Evolutionary conservation across 345 rosid species (phyloP), one percentile per base, ranked within the genome.

Genomic region (Trapa incisa): DNA sequence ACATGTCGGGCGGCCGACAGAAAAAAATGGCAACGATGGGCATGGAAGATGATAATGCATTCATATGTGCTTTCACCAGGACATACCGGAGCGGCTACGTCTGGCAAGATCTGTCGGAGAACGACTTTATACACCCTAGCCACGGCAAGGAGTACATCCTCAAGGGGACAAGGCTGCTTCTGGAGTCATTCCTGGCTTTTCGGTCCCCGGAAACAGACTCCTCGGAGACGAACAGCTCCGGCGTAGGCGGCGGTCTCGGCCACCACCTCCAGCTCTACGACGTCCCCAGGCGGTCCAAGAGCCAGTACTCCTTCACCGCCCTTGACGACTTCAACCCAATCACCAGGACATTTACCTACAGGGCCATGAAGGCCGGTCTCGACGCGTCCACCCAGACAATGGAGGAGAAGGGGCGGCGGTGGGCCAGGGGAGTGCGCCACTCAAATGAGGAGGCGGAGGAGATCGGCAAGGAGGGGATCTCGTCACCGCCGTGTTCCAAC

Each of bases 91-190:
- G 76, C 57, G 88, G 87, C 42, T 87, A 73, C 72, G 88, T 87
- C 60, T 87, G 94, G 90, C 88, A 85, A 71, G 94, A 87, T 67
- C 75, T 87, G 37, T 56, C 84, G 0, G 87, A 82, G 72, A 73
- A 78, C 47, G 88, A 87, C 67, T 70, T 78, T 58, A 82, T 87
- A 36, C 65, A 78, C 74, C 88, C 94, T 15, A 77, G 78, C 29
- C 80, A 82, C 68, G 88, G 87, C 61, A 71, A 70, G 22, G 90
- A 87, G 56, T 87, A 80, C 79, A 71, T 87, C 65, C 88, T 87
- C 76, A 85, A 87, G 71, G 94, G 90, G 65, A 78, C 94, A 7
- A 77, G 70, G 68, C 77, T 87, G 43, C 50, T 73, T 76, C 17
- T 39, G 43, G 80, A 78, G 37, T 65, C 77, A 48, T 72, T 80